Percentiles rank a stretch among this genome's conserved stretches.
These are phyloP conservation scores for Raddia distichophylla DNA, from an alignment of 176 grass and related monocot genomes.

Conservation along the genomic window DNA sequence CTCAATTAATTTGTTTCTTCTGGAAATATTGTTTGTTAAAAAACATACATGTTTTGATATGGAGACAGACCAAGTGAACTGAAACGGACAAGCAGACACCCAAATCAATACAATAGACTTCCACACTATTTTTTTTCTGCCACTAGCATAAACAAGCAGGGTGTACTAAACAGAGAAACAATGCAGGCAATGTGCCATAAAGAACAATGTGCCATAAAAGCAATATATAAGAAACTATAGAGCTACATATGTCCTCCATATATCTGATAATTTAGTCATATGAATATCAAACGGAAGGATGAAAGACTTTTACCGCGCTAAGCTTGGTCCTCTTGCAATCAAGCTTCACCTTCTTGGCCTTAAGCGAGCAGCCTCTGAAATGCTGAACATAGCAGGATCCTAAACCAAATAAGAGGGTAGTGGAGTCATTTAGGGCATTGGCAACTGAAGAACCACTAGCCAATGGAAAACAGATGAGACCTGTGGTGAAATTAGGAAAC, in stretches of 20 bases:
- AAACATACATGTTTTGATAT: no score
- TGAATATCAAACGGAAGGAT: neutral
- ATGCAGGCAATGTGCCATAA: neutral
- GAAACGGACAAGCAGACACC: neutral
- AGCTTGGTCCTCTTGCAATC: conserved; percentile 63
- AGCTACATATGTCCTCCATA: neutral
- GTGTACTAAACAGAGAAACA: neutral
- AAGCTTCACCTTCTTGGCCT: conserved; percentile 76
- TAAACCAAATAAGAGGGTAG: conserved; percentile 36
- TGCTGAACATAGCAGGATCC: conserved; percentile 82
- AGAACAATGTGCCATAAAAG: neutral
- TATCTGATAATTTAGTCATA: neutral
- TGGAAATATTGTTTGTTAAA: no score
- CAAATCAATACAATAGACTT: neutral
- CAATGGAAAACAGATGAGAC: conserved; percentile 2
- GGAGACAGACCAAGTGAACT: neutral
- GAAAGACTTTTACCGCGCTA: conserved; percentile 34
- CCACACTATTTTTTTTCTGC: no score
- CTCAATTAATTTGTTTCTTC: no score
- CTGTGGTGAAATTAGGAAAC: conserved; percentile 1
- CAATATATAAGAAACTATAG: neutral
- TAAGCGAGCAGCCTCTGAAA: conserved; percentile 74
- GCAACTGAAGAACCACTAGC: neutral
- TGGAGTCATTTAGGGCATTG: neutral
- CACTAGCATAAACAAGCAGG: neutral